These are phyloP conservation scores for Penicillium mononematosum DNA, from an alignment of 495 filamentous ascomycete species.

Conservation along the genomic window DNA sequence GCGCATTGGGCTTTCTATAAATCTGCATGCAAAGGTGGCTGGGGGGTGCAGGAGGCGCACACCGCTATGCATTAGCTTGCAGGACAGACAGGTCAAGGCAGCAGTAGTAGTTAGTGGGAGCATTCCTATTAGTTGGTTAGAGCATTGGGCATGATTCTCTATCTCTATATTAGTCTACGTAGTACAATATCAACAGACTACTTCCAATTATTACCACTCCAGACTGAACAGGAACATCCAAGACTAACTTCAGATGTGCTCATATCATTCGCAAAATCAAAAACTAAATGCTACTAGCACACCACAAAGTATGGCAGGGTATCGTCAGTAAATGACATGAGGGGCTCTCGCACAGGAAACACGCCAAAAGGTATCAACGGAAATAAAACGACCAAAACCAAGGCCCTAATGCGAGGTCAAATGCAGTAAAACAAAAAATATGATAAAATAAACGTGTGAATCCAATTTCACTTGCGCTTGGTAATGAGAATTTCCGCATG, in stretches of 20 bases:
- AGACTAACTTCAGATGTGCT: not conserved
- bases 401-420: constrained; percentile 6
- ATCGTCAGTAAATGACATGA: constrained; percentile 31
- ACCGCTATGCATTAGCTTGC: constrained; percentile 1
- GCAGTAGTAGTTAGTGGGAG: not conserved
- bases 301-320: constrained; percentile 24
- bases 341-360: constrained; percentile 16
- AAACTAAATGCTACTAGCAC: constrained; percentile 3
- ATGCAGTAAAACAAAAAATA: constrained; percentile 12
- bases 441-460: not conserved
- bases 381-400: constrained; percentile 12
- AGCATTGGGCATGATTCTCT: not conserved
- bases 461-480: not conserved
- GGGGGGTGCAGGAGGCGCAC: not conserved
- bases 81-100: not conserved
- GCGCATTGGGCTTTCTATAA: not conserved
- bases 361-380: constrained; percentile 23
- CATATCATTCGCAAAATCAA: constrained; percentile 9
- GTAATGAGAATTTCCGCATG: not conserved
- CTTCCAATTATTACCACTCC: not conserved
- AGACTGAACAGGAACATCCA: not conserved
- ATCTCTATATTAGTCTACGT: not conserved
- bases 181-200: not conserved
- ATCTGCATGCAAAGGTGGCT: not conserved
- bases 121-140: not conserved